Evolutionary conservation across 345 rosid genomes (phyloP).

Genomic region (Rhodamnia rubescens): DNA sequence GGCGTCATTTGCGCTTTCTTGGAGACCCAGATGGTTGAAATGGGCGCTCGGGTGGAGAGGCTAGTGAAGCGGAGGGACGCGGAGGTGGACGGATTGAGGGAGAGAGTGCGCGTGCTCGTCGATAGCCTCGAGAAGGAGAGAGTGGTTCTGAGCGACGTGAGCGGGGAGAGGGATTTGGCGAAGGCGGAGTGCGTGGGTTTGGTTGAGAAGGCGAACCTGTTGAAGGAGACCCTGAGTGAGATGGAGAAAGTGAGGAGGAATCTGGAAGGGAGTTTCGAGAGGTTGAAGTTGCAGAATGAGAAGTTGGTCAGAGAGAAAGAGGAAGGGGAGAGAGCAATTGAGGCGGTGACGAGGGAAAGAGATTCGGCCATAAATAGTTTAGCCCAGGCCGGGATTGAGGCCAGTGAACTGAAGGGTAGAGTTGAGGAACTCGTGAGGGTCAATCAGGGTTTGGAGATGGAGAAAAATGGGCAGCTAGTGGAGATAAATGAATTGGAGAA

Average conservation of each 20-base stretch:
- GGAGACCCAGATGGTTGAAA: constrained; percentile 23
- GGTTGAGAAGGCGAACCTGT: constrained; percentile 13
- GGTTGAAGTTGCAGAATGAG: constrained; percentile 16
- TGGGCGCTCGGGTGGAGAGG: constrained; percentile 15
- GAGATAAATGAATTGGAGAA: constrained; percentile 29
- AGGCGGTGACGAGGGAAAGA: constrained; percentile 12
- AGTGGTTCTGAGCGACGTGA: constrained; percentile 8
- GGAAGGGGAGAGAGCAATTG: constrained; percentile 9
- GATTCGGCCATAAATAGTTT: constrained; percentile 21
- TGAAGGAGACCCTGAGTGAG: constrained; percentile 22
- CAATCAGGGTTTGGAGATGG: constrained; percentile 29
- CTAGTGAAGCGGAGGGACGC: constrained; percentile 25
- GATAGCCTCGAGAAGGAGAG: constrained; percentile 23
- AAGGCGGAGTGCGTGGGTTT: constrained; percentile 13
- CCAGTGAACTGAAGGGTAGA: constrained; percentile 19
- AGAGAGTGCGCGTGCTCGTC: constrained; percentile 14
- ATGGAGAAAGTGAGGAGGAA: constrained; percentile 25
- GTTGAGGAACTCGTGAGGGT: constrained; percentile 17
- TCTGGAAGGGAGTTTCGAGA: constrained; percentile 18
- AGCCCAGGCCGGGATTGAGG: constrained; percentile 12
- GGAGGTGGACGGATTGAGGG: constrained; percentile 23
- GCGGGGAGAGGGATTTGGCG: constrained; percentile 32
- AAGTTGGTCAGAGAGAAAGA: constrained; percentile 21
- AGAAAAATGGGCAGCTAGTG: constrained; percentile 6
- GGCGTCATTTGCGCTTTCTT: constrained; percentile 24